A percentile compares a stretch with the other conserved stretches of the same genome.
Evolutionary conservation across 495 filamentous ascomycete genomes (phyloP).

Genomic region (Neurospora sp.): DNA sequence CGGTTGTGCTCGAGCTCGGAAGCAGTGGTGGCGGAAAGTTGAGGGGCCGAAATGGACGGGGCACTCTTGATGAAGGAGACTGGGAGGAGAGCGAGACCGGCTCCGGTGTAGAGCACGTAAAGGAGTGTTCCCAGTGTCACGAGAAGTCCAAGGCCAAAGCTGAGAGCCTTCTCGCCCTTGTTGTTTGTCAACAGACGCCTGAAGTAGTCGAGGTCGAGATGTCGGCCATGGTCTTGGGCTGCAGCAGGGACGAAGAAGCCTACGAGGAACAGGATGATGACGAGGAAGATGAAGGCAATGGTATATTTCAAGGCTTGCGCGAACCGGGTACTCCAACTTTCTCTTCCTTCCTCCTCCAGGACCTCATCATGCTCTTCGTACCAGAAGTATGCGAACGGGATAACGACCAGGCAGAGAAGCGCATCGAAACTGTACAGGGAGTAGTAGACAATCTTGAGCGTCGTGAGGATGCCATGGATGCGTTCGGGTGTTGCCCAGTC

Average conservation of each 20-base stretch:
- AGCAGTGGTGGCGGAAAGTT: slow-evolving; percentile 61
- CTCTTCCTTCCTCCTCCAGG: slow-evolving; percentile 63
- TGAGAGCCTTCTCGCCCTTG: slow-evolving; percentile 83
- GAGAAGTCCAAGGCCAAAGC: slow-evolving; percentile 77
- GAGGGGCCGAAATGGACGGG: slow-evolving; percentile 67
- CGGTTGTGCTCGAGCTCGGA: slow-evolving; percentile 74
- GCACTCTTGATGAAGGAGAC: slow-evolving; percentile 84
- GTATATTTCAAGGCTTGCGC: slow-evolving; percentile 89
- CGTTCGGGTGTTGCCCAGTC: slow-evolving; percentile 80
- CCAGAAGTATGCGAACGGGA: slow-evolving; percentile 97
- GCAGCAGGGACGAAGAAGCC: slow-evolving; percentile 87
- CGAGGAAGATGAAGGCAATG: slow-evolving; percentile 65
- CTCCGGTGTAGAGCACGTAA: slow-evolving; percentile 80
- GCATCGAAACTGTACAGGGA: slow-evolving; percentile 85
- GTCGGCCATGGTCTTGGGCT: slow-evolving; percentile 46
- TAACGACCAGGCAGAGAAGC: slow-evolving; percentile 76
- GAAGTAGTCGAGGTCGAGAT: slow-evolving; percentile 81
- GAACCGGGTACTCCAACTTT: slow-evolving; percentile 55
- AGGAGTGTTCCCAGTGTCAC: slow-evolving; percentile 75
- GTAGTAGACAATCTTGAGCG: slow-evolving; percentile 86
- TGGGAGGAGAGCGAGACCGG: slow-evolving; percentile 81
- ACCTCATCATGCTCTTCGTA: slow-evolving; percentile 94
- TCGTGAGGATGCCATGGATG: slow-evolving; percentile 64
- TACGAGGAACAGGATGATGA: slow-evolving; percentile 75
- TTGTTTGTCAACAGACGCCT: slow-evolving; percentile 73